Conservation (phyloP, 306 rosid genomes). For the Lathyrus sativus region DNA sequence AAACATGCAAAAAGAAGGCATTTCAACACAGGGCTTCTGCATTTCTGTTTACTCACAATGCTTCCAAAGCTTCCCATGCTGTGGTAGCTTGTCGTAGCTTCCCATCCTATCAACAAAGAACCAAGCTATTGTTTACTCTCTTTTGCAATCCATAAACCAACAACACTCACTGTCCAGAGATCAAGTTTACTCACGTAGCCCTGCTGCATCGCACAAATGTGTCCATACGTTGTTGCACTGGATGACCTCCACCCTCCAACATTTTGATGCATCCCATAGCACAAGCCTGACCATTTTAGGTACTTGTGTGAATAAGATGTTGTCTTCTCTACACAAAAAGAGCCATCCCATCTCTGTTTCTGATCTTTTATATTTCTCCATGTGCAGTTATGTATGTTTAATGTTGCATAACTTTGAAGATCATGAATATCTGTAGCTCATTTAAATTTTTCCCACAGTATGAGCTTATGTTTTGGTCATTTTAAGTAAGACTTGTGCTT, state of each 20-base stretch:
- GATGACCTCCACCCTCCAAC: not conserved
- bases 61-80: not conserved
- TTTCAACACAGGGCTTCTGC: not conserved
- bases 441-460: not conserved
- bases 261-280: not conserved
- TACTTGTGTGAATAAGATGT: not conserved
- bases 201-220: not conserved
- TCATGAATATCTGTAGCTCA: not conserved
- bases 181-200: not conserved
- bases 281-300: not conserved
- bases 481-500: not conserved
- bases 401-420: not conserved
- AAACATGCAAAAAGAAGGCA: conserved; percentile 7
- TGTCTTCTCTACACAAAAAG: not conserved
- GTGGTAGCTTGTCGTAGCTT: too few relatives aligned
- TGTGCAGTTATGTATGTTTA: not conserved
- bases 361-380: not conserved
- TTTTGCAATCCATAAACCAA: not conserved
- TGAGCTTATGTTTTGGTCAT: not conserved
- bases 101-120: too few relatives aligned
- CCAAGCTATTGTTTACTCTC: not conserved
- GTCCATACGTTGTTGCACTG: not conserved
- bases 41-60: not conserved
- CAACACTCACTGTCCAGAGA: not conserved
- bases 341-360: not conserved